These are phyloP conservation scores for Penicillium sp. DNA, from an alignment of 2,329 filamentous ascomycete species.

Conservation along the genomic window DNA sequence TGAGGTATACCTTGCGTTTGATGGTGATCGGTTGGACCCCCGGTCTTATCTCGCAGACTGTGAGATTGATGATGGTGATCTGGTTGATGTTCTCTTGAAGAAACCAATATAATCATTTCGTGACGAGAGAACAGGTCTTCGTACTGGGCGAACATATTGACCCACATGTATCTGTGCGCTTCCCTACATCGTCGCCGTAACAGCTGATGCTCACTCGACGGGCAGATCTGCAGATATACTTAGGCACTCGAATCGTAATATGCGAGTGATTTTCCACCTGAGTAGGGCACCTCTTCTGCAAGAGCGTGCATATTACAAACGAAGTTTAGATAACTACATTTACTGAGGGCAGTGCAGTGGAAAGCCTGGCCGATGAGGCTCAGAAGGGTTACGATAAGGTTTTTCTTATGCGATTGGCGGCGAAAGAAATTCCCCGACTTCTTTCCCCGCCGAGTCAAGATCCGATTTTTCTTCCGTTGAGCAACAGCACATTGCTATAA, in stretches of 20 bases:
- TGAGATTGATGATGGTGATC: constrained; percentile 76
- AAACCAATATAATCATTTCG: constrained; percentile 29
- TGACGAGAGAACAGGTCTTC: not conserved
- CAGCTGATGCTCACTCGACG: too few relatives aligned
- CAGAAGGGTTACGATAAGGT: too few relatives aligned
- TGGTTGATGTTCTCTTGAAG: constrained; percentile 73
- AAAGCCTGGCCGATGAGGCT: too few relatives aligned
- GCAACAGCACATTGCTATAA: not conserved
- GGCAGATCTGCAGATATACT: not conserved
- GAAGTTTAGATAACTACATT: too few relatives aligned
- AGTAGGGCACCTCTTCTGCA: not conserved
- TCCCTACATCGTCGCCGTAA: too few relatives aligned
- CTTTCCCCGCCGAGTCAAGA: not conserved
- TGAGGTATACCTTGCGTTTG: constrained; percentile 69
- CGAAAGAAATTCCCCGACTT: not conserved
- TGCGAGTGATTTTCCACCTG: not conserved
- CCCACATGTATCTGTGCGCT: not conserved
- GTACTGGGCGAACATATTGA: not conserved
- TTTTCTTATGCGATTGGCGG: not conserved
- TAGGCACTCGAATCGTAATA: not conserved
- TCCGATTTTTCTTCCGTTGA: not conserved
- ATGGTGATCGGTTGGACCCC: constrained; percentile 72
- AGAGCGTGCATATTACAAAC: not conserved
- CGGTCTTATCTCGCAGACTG: constrained; percentile 65
- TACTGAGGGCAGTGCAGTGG: too few relatives aligned